Conservation (phyloP, 768 basidiomycete genomes). For the Pleurotus tuber-regium region DNA sequence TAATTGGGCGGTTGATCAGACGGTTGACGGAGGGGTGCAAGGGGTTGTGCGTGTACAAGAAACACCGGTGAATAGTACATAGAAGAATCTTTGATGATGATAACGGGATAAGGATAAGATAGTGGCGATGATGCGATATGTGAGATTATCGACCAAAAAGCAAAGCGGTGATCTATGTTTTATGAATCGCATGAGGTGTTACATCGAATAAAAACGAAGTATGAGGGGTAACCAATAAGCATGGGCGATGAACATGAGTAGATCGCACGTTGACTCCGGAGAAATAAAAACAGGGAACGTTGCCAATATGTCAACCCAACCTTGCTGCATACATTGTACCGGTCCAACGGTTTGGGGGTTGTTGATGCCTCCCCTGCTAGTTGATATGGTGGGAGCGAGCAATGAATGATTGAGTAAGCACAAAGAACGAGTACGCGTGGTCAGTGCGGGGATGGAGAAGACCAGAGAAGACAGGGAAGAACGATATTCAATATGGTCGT, state of each 20-base stretch:
- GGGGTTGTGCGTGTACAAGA: not conserved
- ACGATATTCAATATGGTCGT: not conserved
- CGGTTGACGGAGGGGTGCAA: not conserved
- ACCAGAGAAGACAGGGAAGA: not conserved
- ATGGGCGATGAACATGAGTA: not conserved
- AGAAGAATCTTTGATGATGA: not conserved
- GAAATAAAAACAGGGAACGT: not conserved
- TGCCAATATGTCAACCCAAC: not conserved
- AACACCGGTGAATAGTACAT: not conserved
- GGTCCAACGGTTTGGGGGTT: not conserved
- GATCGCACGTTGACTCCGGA: not conserved
- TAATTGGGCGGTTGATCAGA: not conserved
- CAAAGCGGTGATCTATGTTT: too few relatives aligned
- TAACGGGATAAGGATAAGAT: not conserved
- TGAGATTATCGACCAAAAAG: too few relatives aligned
- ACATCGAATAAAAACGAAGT: not conserved
- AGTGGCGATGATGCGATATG: not conserved
- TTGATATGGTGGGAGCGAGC: not conserved
- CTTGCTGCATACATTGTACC: too few relatives aligned
- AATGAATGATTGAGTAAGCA: not conserved
- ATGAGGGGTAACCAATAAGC: not conserved
- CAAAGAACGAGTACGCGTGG: not conserved
- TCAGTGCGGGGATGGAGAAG: slow-evolving; percentile 1
- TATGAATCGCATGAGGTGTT: not conserved
- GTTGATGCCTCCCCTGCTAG: too few relatives aligned